Conservation (phyloP, 1,284 basidiomycete species). For the Tilletia setariae region DNA sequence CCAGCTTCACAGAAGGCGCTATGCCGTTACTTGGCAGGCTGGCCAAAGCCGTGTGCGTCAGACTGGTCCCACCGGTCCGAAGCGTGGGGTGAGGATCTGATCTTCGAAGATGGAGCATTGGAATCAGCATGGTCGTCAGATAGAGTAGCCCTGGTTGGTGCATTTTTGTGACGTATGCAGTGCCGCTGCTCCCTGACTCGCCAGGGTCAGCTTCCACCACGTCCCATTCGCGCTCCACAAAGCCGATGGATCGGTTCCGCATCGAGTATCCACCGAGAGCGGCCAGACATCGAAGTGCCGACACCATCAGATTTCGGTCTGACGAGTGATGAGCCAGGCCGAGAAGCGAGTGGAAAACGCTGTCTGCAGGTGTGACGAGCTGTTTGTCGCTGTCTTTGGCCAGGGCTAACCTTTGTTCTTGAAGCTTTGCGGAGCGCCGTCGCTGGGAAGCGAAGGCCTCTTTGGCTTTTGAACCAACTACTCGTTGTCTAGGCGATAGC, state of each 20-base stretch:
- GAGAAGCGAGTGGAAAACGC: conserved; percentile 38
- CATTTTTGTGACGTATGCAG: not conserved
- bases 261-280: conserved; percentile 23
- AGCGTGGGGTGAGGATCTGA: conserved; percentile 17
- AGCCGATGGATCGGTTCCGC: conserved; percentile 7
- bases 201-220: not conserved
- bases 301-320: conserved; percentile 45
- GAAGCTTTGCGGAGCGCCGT: not conserved
- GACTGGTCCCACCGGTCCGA: not conserved
- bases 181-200: not conserved
- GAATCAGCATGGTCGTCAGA: conserved; percentile 31
- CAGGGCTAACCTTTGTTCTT: not conserved
- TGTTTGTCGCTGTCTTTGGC: not conserved
- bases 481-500: not conserved
- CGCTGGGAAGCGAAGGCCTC: not conserved
- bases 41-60: not conserved
- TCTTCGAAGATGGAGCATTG: conserved; percentile 41
- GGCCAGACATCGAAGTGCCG: conserved; percentile 39
- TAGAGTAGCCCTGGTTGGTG: conserved; percentile 34
- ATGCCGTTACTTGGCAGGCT: conserved; percentile 3
- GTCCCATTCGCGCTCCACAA: conserved; percentile 9
- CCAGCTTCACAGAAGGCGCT: conserved; percentile 6
- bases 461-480: not conserved
- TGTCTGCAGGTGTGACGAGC: conserved; percentile 25
- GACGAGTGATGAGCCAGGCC: conserved; percentile 32